Base-by-base conservation (phyloP, 2,329 filamentous ascomycete genomes). In the Lasiodiplodia sp. region DNA sequence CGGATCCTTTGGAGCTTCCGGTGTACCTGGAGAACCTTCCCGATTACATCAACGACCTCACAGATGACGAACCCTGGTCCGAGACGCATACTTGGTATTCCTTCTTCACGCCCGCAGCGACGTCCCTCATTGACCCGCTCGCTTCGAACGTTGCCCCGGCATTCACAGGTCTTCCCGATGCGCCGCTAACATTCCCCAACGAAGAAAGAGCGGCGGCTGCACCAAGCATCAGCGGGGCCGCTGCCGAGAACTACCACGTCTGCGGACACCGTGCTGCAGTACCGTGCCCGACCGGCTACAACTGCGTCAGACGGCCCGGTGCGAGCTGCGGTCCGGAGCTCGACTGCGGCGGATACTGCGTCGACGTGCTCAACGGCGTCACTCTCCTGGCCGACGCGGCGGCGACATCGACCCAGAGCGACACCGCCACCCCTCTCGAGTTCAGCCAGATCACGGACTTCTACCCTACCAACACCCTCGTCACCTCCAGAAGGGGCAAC, bases 291-390 rank as follows among this genome's bases (percentile, higher is more conserved):
- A 34, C 23, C 10, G 58, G 58, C 38, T 62, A 62, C 16, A 16
- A 62, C 10, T 62, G 58, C 25, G 16, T 62, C 11, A 4, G 18
- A 18, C 58, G 40, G 8, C 58, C 58, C 2, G 40, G 25, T n/a
- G 40, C 58, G 16, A 16, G 14, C 18, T 62, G 58, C 23, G 58
- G 58, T 5, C 58, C 58, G 2, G 58, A 62, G 23, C 8, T 34
- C 18, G 58, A 62, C 25, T 62, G 58, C 40, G 58, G 58, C 25
- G 58, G 58, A 23, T 49, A 51, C 25, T 62, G 58, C 25, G 40
- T 62, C 14, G 40, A 62, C 28, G 18, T 44, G 8, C 40, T 49
- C 23, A 62, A 62, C 40, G 8, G 31, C 12, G 3, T 4, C 16
- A 62, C 58, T 25, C 58, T 62, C 3, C 58, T 62, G 11, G 38